Evolutionary conservation across 2,329 filamentous ascomycete species (phyloP), one percentile per base, ranked within the genome.

Genomic region (Diaporthe vaccinii): DNA sequence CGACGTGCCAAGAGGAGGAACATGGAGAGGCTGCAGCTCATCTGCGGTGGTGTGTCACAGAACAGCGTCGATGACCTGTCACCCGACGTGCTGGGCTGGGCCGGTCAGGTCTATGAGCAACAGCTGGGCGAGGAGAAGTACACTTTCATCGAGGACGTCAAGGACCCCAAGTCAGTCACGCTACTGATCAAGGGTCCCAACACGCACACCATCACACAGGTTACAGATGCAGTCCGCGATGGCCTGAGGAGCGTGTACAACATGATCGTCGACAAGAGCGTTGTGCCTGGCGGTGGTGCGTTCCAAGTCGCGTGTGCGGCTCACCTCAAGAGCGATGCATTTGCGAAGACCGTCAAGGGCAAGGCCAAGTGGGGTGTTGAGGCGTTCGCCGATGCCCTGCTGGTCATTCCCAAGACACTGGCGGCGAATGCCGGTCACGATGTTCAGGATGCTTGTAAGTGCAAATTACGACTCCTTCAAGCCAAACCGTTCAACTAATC

Each of bases 131-230:
- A 99, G 89, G 97, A 99, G 89, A 99, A 99, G 88, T 99, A 95
- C 87, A 99, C 97, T 8, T 99, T 99, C 83, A 90, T 99, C 77
- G 97, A 99, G 86, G 97, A 99, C 80, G 97, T 99, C 81, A 98
- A 98, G 89, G 95, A 98, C 77, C 95, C 97, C 77, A 99, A 99
- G 88, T 98, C 96, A 1, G 97, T 99, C 62, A 99, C 97, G 22
- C 89, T 99, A 44, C 90, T 99, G 81, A 98, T 99, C 89, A 99
- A 98, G 89, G 97, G 97, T 34, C 97, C 97, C 78, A 99, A 99
- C 86, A 89, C 93, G 82, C 97, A 99, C 88, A 98, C 96, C 77
- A 99, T 99, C 81, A 92, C 94, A 20, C 97, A 99, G 85, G 95
- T 99, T 82, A 98, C 95, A 78, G 97, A 99, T 83, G 97, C 97